These are phyloP conservation scores for Colletotrichum liriopes DNA, from an alignment of 2,329 filamentous ascomycete genomes.

Conservation along the genomic window DNA sequence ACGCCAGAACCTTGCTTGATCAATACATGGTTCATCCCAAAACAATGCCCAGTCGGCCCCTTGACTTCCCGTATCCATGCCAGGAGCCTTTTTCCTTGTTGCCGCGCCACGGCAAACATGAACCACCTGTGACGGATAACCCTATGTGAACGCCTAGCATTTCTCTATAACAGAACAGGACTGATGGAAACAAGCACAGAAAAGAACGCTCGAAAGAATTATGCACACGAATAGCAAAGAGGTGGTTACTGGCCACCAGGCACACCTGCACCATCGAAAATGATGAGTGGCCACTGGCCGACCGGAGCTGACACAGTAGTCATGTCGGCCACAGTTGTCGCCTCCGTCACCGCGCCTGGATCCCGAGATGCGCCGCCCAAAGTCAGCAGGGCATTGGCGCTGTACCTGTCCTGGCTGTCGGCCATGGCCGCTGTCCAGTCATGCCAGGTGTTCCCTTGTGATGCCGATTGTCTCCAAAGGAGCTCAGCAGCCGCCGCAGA, in stretches of 20 bases:
- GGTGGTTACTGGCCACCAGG: conserved; percentile 23
- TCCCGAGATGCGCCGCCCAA: conserved; percentile 54
- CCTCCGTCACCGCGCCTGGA: conserved; percentile 32
- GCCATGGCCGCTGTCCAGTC: conserved; percentile 69
- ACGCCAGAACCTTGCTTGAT: conserved; percentile 24
- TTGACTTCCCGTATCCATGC: conserved; percentile 6
- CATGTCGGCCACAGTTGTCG: conserved; percentile 38
- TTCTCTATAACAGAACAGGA: conserved; percentile 12
- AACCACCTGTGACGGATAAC: neutral
- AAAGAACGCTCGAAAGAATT: neutral
- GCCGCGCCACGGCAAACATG: neutral
- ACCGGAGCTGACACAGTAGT: conserved; percentile 27
- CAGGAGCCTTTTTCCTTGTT: conserved; percentile 7
- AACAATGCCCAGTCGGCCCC: conserved; percentile 1
- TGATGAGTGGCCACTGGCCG: conserved; percentile 39
- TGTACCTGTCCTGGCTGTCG: conserved; percentile 65
- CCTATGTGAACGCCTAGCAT: conserved; percentile 22
- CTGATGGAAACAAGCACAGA: neutral
- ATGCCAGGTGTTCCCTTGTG: conserved; percentile 64
- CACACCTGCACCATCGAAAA: conserved; percentile 28
- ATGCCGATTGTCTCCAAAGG: conserved; percentile 50
- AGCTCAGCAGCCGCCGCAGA: conserved; percentile 48
- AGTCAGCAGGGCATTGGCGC: conserved; percentile 64
- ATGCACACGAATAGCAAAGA: neutral
- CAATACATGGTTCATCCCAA: neutral